These are phyloP conservation scores for Ceratocystis variospora DNA, from an alignment of 2,329 filamentous ascomycete species.

Conservation along the genomic window DNA sequence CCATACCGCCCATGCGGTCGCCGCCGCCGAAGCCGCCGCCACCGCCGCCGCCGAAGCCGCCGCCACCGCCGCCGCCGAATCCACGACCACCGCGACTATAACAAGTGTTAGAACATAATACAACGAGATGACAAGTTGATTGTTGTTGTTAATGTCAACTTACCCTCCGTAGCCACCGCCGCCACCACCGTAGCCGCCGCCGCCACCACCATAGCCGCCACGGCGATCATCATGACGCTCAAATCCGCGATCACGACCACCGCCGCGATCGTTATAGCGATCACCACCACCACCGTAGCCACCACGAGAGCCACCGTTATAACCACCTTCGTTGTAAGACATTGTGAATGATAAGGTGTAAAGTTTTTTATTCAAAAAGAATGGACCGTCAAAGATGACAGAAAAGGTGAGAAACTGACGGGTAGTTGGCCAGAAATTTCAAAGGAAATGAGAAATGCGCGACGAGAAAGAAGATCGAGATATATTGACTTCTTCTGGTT, in stretches of 20 bases:
- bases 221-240: constrained; percentile 33
- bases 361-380: not conserved
- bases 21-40: constrained; percentile 51
- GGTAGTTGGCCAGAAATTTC: not conserved
- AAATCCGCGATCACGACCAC: constrained; percentile 25
- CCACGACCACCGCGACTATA: constrained; percentile 27
- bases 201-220: constrained; percentile 22
- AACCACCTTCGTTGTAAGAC: constrained; percentile 34
- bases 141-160: constrained; percentile 21
- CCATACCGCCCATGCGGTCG: constrained; percentile 88
- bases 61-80: constrained; percentile 27
- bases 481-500: constrained; percentile 9
- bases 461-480: constrained; percentile 10
- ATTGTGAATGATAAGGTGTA: constrained; percentile 21
- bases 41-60: constrained; percentile 30
- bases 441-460: constrained; percentile 2
- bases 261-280: constrained; percentile 30
- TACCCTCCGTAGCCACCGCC: constrained; percentile 28
- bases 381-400: not conserved
- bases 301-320: constrained; percentile 26
- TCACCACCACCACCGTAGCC: constrained; percentile 25
- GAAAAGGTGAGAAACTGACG: not conserved
- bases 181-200: constrained; percentile 21
- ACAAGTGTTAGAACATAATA: constrained; percentile 27
- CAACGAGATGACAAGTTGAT: too few relatives aligned